A percentile compares a stretch with the other conserved stretches of the same genome.
Conservation (phyloP, 1,139 yeast species). For the Yamadazyma dendronema region DNA sequence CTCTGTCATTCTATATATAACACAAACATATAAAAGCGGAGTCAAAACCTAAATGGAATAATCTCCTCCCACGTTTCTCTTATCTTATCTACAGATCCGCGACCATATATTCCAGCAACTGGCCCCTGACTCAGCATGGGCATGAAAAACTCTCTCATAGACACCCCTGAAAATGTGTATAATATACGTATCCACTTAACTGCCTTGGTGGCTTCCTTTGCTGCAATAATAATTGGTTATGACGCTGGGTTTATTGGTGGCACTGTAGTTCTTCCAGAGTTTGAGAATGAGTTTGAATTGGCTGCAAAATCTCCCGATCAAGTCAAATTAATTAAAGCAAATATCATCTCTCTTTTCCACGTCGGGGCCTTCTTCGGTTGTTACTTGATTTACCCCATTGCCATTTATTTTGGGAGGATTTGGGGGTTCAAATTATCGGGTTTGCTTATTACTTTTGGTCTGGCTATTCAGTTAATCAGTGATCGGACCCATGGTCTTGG, state of each 20-base stretch:
- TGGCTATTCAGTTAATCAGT: slow-evolving; percentile 26
- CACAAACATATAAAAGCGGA: no score
- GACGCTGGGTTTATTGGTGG: slow-evolving; percentile 38
- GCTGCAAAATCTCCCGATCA: slow-evolving; percentile 17
- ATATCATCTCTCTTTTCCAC: slow-evolving; percentile 35
- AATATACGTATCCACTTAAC: slow-evolving; percentile 13
- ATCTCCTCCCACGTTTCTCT: slow-evolving; percentile 3
- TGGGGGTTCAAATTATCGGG: slow-evolving; percentile 28
- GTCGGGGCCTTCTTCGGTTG: slow-evolving; percentile 37
- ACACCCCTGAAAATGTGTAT: slow-evolving; percentile 1
- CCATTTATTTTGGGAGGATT: slow-evolving; percentile 26
- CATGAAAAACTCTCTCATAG: slow-evolving; percentile 2
- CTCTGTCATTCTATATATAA: no score
- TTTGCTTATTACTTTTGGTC: slow-evolving; percentile 42
- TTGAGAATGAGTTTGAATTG: slow-evolving; percentile 27
- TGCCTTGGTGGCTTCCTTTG: slow-evolving; percentile 18
- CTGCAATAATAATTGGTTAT: slow-evolving; percentile 35
- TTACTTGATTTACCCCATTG: slow-evolving; percentile 28
- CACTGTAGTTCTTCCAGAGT: slow-evolving; percentile 27
- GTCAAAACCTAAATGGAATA: not conserved
- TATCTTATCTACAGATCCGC: not conserved
- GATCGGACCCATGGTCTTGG: slow-evolving; percentile 9
- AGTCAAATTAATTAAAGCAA: slow-evolving; percentile 20
- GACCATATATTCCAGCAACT: no score
- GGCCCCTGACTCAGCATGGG: no score